Conservation (phyloP, 2,329 filamentous ascomycete species). For the Domatiomyces catenatus region DNA sequence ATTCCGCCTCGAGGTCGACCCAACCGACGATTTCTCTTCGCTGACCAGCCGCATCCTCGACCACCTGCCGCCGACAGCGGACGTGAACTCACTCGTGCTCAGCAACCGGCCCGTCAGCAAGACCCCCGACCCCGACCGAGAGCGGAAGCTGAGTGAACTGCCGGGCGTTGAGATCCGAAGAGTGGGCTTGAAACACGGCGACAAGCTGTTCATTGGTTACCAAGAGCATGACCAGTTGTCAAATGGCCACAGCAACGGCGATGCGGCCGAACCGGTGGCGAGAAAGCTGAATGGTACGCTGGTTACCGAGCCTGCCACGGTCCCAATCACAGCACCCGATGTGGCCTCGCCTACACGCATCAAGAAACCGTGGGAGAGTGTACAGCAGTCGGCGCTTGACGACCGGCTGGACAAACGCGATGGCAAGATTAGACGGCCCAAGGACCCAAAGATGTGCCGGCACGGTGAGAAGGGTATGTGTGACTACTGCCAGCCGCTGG, state of each 20-base stretch:
- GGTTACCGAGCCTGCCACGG: constrained; percentile 30
- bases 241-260: constrained; percentile 32
- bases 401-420: constrained; percentile 71
- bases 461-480: constrained; percentile 98
- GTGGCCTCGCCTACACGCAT: constrained; percentile 34
- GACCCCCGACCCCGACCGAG: constrained; percentile 30
- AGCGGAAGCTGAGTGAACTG: constrained; percentile 37
- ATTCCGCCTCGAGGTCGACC: constrained; percentile 66
- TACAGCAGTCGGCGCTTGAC: constrained; percentile 76
- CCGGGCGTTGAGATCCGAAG: constrained; percentile 40
- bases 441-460: constrained; percentile 75
- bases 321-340: constrained; percentile 25
- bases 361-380: constrained; percentile 84
- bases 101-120: constrained; percentile 45
- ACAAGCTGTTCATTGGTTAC: constrained; percentile 79
- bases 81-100: constrained; percentile 41
- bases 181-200: constrained; percentile 58
- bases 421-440: constrained; percentile 69
- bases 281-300: constrained; percentile 67
- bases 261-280: constrained; percentile 16
- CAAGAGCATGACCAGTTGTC: constrained; percentile 38
- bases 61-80: constrained; percentile 41
- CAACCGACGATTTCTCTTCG: constrained; percentile 53
- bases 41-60: constrained; percentile 40
- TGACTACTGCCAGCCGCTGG: constrained; percentile 94